Evolutionary conservation across 352 stramenopile species (phyloP).

Genomic region (Phytopythium cucurbitacearum): DNA sequence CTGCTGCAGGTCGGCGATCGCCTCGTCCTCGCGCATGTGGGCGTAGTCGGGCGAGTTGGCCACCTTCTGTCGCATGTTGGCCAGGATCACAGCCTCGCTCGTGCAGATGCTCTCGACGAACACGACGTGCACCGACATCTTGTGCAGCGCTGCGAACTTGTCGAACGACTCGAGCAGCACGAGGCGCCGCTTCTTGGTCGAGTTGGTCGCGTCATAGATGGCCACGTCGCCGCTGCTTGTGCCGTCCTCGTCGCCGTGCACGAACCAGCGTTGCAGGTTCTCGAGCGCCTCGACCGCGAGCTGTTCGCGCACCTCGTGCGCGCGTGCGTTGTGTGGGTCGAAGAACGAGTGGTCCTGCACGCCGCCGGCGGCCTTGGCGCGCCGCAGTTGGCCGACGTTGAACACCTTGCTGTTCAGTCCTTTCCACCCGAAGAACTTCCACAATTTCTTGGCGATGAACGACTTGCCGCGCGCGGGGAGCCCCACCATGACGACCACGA

Average conservation of each 20-base stretch:
- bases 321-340: conserved; percentile 85
- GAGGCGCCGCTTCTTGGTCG: conserved; percentile 56
- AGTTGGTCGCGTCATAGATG: conserved; percentile 90
- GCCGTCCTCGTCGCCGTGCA: not conserved
- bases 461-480: conserved; percentile 94
- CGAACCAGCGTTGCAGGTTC: conserved; percentile 64
- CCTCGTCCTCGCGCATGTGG: conserved; percentile 62
- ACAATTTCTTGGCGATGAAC: conserved; percentile 92
- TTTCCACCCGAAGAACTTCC: conserved; percentile 81
- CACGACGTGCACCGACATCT: conserved; percentile 85
- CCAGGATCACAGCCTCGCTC: conserved; percentile 86
- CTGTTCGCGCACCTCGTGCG: conserved; percentile 62
- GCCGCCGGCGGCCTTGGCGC: conserved; percentile 57
- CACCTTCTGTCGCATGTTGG: conserved; percentile 80
- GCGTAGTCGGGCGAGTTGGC: conserved; percentile 79
- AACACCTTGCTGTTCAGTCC: conserved; percentile 86
- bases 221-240: conserved; percentile 74
- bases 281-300: conserved; percentile 78
- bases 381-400: conserved; percentile 93
- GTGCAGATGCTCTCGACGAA: conserved; percentile 94
- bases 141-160: conserved; percentile 46
- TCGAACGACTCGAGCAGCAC: conserved; percentile 59
- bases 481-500: conserved; percentile 95
- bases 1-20: conserved; percentile 73
- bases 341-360: conserved; percentile 90